Conservation (phyloP, 176 grass and related monocot genomes). For the Neostapfia colusana region DNA sequence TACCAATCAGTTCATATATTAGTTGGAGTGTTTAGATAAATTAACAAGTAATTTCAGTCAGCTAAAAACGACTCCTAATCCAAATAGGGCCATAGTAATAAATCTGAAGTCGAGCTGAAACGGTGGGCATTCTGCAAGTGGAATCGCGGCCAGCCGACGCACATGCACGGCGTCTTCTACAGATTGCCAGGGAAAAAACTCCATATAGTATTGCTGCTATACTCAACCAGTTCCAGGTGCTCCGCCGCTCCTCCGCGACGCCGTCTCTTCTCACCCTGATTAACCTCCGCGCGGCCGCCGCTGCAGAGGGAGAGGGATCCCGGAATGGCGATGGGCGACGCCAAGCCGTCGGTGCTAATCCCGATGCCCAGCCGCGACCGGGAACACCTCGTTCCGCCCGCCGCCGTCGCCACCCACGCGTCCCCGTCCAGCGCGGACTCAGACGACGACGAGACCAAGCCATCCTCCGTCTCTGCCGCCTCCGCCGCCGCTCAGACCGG, state of each 20-base stretch:
- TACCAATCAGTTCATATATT: no score
- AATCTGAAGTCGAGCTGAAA: no score
- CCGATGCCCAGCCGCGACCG: constrained; percentile 50
- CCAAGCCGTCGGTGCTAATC: constrained; percentile 47
- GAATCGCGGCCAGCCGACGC: no score
- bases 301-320: background rate
- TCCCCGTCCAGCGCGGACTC: constrained; percentile 18
- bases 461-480: constrained; percentile 44
- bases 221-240: background rate
- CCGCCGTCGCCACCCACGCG: constrained; percentile 11
- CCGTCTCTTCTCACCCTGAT: no score
- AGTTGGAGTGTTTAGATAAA: no score
- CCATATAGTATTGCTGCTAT: background rate
- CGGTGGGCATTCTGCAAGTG: no score
- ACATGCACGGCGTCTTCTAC: no score
- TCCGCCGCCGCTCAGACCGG: constrained; percentile 46
- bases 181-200: background rate
- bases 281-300: background rate
- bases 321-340: constrained; percentile 46
- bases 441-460: constrained; percentile 53
- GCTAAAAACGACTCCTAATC: no score
- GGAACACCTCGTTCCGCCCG: constrained; percentile 49
- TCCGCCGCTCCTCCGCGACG: background rate
- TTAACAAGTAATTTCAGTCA: no score
- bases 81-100: no score